Evolutionary conservation across 805 yeast genomes (phyloP).

Genomic region (Yamadazyma phyllophila): DNA sequence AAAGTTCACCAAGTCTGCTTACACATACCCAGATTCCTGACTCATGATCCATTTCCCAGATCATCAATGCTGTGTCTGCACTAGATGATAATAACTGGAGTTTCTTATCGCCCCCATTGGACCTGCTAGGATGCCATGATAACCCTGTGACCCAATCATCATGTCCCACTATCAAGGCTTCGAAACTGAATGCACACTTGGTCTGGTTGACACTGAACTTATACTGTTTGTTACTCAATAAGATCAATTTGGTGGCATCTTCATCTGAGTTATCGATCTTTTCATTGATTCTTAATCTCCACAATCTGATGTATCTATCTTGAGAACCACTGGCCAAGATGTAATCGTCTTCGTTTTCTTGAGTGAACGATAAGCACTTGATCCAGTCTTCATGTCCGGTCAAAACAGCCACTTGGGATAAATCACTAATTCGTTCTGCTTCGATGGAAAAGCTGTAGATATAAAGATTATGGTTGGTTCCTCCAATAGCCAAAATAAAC

Average conservation of each 20-base stretch:
- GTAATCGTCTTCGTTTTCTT: slow-evolving; percentile 48
- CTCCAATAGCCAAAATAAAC: slow-evolving; percentile 66
- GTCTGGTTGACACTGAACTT: slow-evolving; percentile 44
- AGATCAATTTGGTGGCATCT: slow-evolving; percentile 48
- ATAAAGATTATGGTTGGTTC: slow-evolving; percentile 56
- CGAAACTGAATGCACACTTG: slow-evolving; percentile 67
- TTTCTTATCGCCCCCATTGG: slow-evolving; percentile 26
- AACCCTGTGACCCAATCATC: slow-evolving; percentile 95
- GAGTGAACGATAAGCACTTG: slow-evolving; percentile 62
- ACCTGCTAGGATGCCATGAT: slow-evolving; percentile 64
- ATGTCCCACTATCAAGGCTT: slow-evolving; percentile 94
- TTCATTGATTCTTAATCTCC: slow-evolving; percentile 68
- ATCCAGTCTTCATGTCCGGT: slow-evolving; percentile 98
- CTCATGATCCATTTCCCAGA: slow-evolving; percentile 85
- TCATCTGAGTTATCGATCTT: slow-evolving; percentile 56
- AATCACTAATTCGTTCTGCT: neutral
- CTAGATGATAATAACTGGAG: slow-evolving; percentile 74
- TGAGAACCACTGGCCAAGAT: slow-evolving; percentile 88
- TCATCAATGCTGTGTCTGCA: slow-evolving; percentile 89
- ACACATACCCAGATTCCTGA: slow-evolving; percentile 90
- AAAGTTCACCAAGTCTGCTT: slow-evolving; percentile 82
- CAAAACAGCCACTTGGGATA: slow-evolving; percentile 47
- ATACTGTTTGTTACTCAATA: slow-evolving; percentile 72
- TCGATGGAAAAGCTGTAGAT: slow-evolving; percentile 46
- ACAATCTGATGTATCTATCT: slow-evolving; percentile 85